Conservation (phyloP, 2,329 filamentous ascomycete genomes). For the Sphaceloma murrayae region DNA sequence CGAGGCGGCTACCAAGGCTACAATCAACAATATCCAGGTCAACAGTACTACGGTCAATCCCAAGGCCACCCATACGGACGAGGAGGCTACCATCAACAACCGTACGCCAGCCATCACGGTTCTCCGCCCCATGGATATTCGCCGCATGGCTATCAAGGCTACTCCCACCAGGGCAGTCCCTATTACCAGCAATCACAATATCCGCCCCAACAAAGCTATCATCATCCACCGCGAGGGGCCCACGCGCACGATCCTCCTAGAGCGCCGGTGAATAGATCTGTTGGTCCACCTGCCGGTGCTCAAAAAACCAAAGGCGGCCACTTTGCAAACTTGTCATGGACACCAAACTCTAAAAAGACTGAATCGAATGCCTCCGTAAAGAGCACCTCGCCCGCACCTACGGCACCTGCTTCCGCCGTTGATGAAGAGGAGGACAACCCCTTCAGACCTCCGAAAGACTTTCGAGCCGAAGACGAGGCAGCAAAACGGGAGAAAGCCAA, state of each 20-base stretch:
- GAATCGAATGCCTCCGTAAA: slow-evolving; percentile 18
- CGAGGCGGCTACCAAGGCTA: slow-evolving; percentile 28
- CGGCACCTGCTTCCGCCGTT: slow-evolving; percentile 18
- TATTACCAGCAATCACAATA: slow-evolving; percentile 17
- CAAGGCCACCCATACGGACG: slow-evolving; percentile 42
- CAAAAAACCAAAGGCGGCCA: slow-evolving; percentile 49
- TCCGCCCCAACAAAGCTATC: slow-evolving; percentile 45
- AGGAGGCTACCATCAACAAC: slow-evolving; percentile 45
- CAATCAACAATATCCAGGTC: slow-evolving; percentile 40
- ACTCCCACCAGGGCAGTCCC: slow-evolving; percentile 31
- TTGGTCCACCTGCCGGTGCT: slow-evolving; percentile 26
- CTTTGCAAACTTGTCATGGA: slow-evolving; percentile 65
- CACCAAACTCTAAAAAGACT: slow-evolving; percentile 34
- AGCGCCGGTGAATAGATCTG: slow-evolving; percentile 41
- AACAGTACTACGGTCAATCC: slow-evolving; percentile 16
- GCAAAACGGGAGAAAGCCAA: slow-evolving; percentile 23
- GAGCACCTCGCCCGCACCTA: slow-evolving; percentile 24
- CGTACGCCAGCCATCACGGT: slow-evolving; percentile 32
- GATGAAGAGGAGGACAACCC: slow-evolving; percentile 50
- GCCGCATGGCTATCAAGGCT: slow-evolving; percentile 38
- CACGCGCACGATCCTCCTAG: slow-evolving; percentile 40
- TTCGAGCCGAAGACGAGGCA: slow-evolving; percentile 54
- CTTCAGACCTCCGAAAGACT: slow-evolving; percentile 55
- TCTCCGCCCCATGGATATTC: slow-evolving; percentile 50
- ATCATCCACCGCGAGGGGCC: slow-evolving; percentile 29